Evolutionary conservation across 2,329 filamentous ascomycete species (phyloP).

Genomic region (Colletotrichum orchidophilum): DNA sequence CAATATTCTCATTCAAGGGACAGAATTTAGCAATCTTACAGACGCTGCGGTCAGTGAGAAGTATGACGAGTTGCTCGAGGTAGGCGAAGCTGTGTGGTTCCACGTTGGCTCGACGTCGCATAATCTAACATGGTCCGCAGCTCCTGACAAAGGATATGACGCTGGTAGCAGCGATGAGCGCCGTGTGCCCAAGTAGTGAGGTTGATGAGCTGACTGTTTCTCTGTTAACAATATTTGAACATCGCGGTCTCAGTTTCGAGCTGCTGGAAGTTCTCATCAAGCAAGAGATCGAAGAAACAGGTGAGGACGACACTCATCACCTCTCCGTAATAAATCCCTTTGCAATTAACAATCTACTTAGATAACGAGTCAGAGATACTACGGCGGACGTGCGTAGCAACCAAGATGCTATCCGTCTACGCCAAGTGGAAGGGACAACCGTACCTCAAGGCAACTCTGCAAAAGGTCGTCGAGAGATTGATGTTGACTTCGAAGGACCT

Average conservation of each 20-base stretch:
- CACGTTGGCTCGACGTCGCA: constrained; percentile 10
- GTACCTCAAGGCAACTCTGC: constrained; percentile 71
- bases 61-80: constrained; percentile 72
- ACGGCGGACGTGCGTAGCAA: constrained; percentile 75
- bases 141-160: constrained; percentile 70
- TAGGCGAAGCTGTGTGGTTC: constrained; percentile 40
- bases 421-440: constrained; percentile 75
- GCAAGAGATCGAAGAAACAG: constrained; percentile 74
- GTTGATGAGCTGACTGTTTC: constrained; percentile 76
- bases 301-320: constrained; percentile 44
- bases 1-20: constrained; percentile 77
- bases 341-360: constrained; percentile 35
- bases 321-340: background rate
- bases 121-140: constrained; percentile 42
- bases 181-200: constrained; percentile 73
- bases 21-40: constrained; percentile 75
- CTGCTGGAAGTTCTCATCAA: constrained; percentile 74
- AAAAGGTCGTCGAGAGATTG: constrained; percentile 72
- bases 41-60: constrained; percentile 75
- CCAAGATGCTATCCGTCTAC: constrained; percentile 76
- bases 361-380: constrained; percentile 76
- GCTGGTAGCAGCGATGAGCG: constrained; percentile 70
- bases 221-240: constrained; percentile 75
- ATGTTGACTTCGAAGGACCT: constrained; percentile 74
- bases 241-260: constrained; percentile 69